Evolutionary conservation across 306 rosid species (phyloP).

Genomic region (Quercus variabilis): DNA sequence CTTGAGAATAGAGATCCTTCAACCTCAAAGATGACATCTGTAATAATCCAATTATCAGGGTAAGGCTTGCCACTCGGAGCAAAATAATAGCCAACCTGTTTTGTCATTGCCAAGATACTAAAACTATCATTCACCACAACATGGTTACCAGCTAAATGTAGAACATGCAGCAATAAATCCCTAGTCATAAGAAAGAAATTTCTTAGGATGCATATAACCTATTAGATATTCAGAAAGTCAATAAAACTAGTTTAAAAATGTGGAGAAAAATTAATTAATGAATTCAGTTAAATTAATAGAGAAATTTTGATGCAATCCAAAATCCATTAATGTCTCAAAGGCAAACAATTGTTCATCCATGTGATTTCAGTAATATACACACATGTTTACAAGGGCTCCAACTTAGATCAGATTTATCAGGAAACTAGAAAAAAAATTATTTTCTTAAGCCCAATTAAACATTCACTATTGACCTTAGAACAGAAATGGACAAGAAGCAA

Average conservation of each 20-base stretch:
- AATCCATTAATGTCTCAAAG: background rate
- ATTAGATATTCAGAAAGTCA: conserved; percentile 16
- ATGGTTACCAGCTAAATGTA: conserved; percentile 22
- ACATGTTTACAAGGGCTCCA: too few relatives aligned
- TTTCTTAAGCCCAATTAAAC: conserved; percentile 11
- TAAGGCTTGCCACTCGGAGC: conserved; percentile 99
- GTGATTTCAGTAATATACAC: background rate
- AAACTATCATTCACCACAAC: conserved; percentile 40
- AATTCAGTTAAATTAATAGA: background rate
- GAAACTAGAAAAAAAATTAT: conserved; percentile 1
- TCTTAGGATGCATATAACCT: conserved; percentile 21
- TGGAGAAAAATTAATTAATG: conserved; percentile 1
- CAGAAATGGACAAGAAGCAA: conserved; percentile 8
- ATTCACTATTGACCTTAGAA: conserved; percentile 17
- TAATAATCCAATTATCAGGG: conserved; percentile 99
- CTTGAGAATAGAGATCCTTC: conserved; percentile 87
- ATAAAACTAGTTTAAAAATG: conserved; percentile 4
- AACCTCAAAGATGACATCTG: conserved; percentile 74
- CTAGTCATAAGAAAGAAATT: conserved; percentile 24
- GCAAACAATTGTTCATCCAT: background rate
- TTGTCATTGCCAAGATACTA: conserved; percentile 41
- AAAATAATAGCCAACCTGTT: conserved; percentile 98
- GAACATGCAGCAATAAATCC: conserved; percentile 29
- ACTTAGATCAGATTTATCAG: background rate
- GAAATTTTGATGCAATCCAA: background rate